These are phyloP conservation scores for Stygiomarasmius scandens DNA, from an alignment of 1,284 basidiomycete species.

Conservation along the genomic window DNA sequence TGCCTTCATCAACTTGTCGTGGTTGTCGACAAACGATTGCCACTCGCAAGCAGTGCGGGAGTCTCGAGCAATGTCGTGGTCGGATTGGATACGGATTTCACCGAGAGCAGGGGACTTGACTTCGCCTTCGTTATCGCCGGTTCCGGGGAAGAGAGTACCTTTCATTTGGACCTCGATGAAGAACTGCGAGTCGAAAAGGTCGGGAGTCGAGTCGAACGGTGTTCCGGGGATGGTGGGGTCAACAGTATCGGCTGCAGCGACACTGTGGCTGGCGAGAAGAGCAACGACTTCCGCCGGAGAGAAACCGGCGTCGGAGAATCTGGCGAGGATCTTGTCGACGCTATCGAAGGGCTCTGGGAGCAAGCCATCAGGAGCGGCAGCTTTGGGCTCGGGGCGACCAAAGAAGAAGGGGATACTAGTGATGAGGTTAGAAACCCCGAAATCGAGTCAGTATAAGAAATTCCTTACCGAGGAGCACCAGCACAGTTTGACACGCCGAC, in stretches of 20 bases:
- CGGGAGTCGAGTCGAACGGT: slow-evolving; percentile 43
- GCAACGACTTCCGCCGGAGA: slow-evolving; percentile 41
- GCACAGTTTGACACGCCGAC: too few relatives aligned
- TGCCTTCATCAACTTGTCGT: slow-evolving; percentile 31
- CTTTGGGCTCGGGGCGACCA: slow-evolving; percentile 34
- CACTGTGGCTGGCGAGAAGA: slow-evolving; percentile 41
- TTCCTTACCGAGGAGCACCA: too few relatives aligned
- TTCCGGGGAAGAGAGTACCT: slow-evolving; percentile 36
- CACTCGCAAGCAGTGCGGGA: slow-evolving; percentile 36
- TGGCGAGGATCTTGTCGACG: slow-evolving; percentile 40
- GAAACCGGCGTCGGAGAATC: slow-evolving; percentile 45
- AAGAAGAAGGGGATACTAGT: too few relatives aligned
- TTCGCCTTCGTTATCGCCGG: slow-evolving; percentile 37
- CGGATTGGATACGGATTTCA: slow-evolving; percentile 45
- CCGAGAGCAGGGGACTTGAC: slow-evolving; percentile 37
- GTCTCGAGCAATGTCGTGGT: slow-evolving; percentile 31
- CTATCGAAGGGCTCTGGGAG: slow-evolving; percentile 46
- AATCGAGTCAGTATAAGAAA: too few relatives aligned
- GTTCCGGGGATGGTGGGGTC: too few relatives aligned
- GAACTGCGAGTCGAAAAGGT: slow-evolving; percentile 17
- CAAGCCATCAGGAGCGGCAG: slow-evolving; percentile 37
- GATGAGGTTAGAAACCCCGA: too few relatives aligned
- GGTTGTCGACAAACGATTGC: slow-evolving; percentile 36
- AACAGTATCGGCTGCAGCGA: too few relatives aligned
- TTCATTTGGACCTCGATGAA: slow-evolving; percentile 41